Conservation (phyloP, 805 yeast species). For the Saccharomyces mikatae region DNA sequence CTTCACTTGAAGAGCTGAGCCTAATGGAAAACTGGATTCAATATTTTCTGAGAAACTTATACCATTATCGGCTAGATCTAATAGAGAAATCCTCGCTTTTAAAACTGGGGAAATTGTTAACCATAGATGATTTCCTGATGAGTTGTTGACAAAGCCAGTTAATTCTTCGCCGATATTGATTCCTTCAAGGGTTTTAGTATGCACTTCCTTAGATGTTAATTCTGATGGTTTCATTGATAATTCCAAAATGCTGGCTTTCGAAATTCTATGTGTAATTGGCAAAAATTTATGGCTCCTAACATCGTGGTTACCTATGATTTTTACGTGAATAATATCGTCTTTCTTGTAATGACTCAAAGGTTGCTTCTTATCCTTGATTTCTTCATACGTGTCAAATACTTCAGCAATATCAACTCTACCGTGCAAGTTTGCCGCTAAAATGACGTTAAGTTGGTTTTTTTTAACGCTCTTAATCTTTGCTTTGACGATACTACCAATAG, state of each 20-base stretch:
- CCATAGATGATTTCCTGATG: constrained; percentile 54
- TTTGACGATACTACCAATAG: constrained; percentile 53
- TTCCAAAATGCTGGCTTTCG: constrained; percentile 54
- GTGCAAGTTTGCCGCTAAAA: constrained; percentile 65
- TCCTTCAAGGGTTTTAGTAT: constrained; percentile 34
- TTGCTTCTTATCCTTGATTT: constrained; percentile 46
- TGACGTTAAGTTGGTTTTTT: constrained; percentile 65
- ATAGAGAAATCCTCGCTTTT: constrained; percentile 56
- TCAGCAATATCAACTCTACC: constrained; percentile 77
- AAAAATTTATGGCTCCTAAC: constrained; percentile 57
- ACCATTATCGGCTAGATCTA: constrained; percentile 52
- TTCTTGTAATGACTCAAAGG: constrained; percentile 54
- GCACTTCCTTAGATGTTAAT: constrained; percentile 18
- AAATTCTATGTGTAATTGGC: constrained; percentile 53
- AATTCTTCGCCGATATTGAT: constrained; percentile 43
- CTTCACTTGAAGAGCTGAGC: constrained; percentile 55
- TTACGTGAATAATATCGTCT: constrained; percentile 53
- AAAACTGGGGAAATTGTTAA: constrained; percentile 61
- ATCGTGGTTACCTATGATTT: constrained; percentile 72
- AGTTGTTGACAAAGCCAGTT: constrained; percentile 58
- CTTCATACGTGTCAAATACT: constrained; percentile 45
- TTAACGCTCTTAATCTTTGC: constrained; percentile 57
- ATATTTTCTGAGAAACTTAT: constrained; percentile 40
- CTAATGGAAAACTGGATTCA: constrained; percentile 58
- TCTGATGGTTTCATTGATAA: constrained; percentile 47